These are phyloP conservation scores for Licmophora abbreviata DNA, from an alignment of 108 stramenopile genomes.

Conservation along the genomic window DNA sequence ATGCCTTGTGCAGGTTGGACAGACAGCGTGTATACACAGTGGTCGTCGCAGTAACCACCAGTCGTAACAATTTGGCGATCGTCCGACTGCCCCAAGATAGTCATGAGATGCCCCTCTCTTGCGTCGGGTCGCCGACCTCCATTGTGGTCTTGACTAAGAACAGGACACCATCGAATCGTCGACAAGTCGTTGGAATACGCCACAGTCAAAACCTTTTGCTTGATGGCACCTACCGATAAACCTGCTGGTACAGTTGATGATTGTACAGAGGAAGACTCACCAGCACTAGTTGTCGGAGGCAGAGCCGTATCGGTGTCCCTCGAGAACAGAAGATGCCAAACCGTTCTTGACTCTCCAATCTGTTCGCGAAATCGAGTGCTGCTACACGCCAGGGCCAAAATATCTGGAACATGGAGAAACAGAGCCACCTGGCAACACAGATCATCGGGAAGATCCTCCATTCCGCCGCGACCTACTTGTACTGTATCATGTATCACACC, in stretches of 20 bases:
- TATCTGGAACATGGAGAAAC: slow-evolving; percentile 19
- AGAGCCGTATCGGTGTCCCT: slow-evolving; percentile 6
- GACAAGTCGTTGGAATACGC: slow-evolving; percentile 16
- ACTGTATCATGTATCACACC: too few species aligned
- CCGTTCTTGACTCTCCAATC: slow-evolving; percentile 15
- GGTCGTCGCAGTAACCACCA: slow-evolving; percentile 44
- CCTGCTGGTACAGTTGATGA: background rate
- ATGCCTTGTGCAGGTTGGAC: background rate
- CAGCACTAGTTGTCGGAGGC: background rate
- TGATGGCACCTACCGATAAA: background rate
- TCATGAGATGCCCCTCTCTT: slow-evolving; percentile 42
- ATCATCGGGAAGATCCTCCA: slow-evolving; percentile 23
- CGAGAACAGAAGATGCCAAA: slow-evolving; percentile 23
- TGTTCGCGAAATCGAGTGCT: slow-evolving; percentile 10
- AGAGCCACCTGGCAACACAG: slow-evolving; percentile 17
- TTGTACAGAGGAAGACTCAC: too few species aligned
- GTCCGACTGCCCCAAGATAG: slow-evolving; percentile 16
- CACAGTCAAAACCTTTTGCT: slow-evolving; percentile 13
- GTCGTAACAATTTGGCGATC: slow-evolving; percentile 31
- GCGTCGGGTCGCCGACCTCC: slow-evolving; percentile 5
- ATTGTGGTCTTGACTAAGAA: slow-evolving; percentile 2
- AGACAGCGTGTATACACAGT: slow-evolving; percentile 12
- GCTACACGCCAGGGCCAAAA: slow-evolving; percentile 31
- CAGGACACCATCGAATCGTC: slow-evolving; percentile 21
- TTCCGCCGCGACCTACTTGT: too few species aligned